Base-by-base conservation (phyloP, 2,329 filamentous ascomycete species). In the Cladosporium sp. region DNA sequence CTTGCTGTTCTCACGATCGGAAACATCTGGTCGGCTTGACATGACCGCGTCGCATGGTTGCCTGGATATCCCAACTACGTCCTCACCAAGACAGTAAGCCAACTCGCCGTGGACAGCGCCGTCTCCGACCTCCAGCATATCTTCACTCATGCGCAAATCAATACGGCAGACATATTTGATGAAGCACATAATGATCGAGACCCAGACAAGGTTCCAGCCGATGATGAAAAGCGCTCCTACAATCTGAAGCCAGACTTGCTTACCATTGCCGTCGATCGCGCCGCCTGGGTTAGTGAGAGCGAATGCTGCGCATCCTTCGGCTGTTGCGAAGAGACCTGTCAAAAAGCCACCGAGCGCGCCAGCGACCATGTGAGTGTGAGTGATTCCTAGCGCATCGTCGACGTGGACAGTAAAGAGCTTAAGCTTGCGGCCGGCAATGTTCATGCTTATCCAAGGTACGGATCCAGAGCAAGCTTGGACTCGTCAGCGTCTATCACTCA, bases 351-450 rank as follows among this genome's bases (percentile, higher is more conserved):
- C 78, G 1, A 78, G 62, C 39, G 73, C 69, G 13, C 76, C 78
- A 12, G 77, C 77, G 3, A 80, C 73, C 64, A 75, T 72, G 66
- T 80, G 78, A 0, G 78, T 80, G 65, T 80, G 28, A 2, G 77
- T 74, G 36, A 78, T 72, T 58, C 77, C 79, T 40, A 83, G 74
- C 9, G 78, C 73, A 65, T 85, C 81, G 66, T 84, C 80, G 60
- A 78, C 75, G 61, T 76, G 74, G 65, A 81, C 80, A 4, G 60
- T 66, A 80, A 87, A 86, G 69, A 86, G 84, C 62, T 81, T 81
- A 55, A 68, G 65, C 56, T 72, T 73, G 63, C 75, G 77, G 54
- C 74, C 76, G 6, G 76, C 62, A 20, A 79, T 67, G 66, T 80
- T 80, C 77, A 80, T 79, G 22, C 72, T 74, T 12, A 78, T 57